Evolutionary conservation across 345 rosid species (phyloP).

Genomic region (Syzygium oleosum): DNA sequence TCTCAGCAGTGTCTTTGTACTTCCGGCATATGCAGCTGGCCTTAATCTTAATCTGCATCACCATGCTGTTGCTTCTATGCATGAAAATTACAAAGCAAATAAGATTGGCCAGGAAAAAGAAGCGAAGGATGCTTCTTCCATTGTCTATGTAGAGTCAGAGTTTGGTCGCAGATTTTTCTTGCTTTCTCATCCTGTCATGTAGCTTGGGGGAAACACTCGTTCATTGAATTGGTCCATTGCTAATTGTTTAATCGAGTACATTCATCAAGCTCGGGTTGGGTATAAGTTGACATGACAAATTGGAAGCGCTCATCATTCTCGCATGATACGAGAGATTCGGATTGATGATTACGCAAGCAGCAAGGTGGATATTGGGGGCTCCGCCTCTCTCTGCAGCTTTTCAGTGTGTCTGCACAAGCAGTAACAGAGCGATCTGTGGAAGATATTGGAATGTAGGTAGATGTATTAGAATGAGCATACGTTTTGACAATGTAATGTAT

Average conservation of each 20-base stretch:
- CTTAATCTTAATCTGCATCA: slow-evolving; percentile 55
- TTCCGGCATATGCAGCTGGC: slow-evolving; percentile 67
- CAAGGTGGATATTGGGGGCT: neutral
- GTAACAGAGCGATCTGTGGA: neutral
- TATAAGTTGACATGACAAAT: neutral
- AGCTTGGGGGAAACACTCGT: neutral
- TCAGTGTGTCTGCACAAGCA: neutral
- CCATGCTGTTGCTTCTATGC: slow-evolving; percentile 69
- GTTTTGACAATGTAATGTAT: neutral
- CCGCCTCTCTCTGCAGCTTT: neutral
- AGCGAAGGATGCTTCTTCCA: slow-evolving; percentile 97
- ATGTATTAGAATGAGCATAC: neutral
- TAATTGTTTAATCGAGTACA: neutral
- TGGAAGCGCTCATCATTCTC: neutral
- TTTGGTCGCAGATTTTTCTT: neutral
- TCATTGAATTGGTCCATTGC: neutral
- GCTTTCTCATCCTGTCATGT: neutral
- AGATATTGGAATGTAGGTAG: neutral
- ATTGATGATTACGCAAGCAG: neutral
- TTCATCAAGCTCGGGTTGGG: neutral
- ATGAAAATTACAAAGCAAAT: slow-evolving; percentile 85
- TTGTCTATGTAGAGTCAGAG: slow-evolving; percentile 55
- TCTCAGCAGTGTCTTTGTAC: slow-evolving; percentile 88
- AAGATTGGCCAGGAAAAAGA: slow-evolving; percentile 76
- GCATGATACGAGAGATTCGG: neutral